Base-by-base conservation (phyloP, 192 early-diverging fungal genomes). In the Coemansia umbellata region DNA sequence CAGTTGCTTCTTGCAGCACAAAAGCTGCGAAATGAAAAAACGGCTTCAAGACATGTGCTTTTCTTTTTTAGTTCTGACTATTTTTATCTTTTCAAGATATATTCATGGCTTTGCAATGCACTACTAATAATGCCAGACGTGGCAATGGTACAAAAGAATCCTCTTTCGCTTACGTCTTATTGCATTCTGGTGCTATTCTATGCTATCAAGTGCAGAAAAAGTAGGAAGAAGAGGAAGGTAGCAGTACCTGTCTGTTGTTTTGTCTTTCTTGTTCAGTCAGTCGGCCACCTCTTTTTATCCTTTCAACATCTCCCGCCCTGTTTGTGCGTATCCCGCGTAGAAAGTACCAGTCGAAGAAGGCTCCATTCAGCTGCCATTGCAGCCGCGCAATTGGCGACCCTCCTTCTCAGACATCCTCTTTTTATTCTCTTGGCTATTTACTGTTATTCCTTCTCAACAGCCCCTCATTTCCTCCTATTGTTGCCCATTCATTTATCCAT, bases 41-140 rank as follows among this genome's bases (percentile, higher is more conserved):
- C 1, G 33, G n/a, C 3, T 7, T 4, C 14, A 14, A 45, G 24
- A 21, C 43, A 45, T n/a, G 28, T 45, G 43, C 14, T 26, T 9
- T 45, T 45, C 43, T 45, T 26, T 14, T 28, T 14, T n/a, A 27
- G 43, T 45, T 45, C 43, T 26, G 43, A 45, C 24, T 45, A 26
- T 26, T n/a, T n/a, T n/a, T n/a, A n/a, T n/a, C n/a, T n/a, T n/a
- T n/a, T n/a, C n/a, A n/a, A n/a, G n/a, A n/a, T n/a, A n/a, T n/a
- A n/a, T n/a, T n/a, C n/a, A n/a, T n/a, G n/a, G n/a, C n/a, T n/a
- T n/a, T n/a, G n/a, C n/a, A n/a, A 8, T 26, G 43, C 11, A 26
- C 6, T 45, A 14, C 33, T 35, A 26, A 26, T 45, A 45, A 27
- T 45, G 43, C 24, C 11, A 26, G 24, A 11, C 24, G 17, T n/a